Base-by-base conservation (phyloP, 371 early-diverging fungal genomes). In the Apophysomyces sp. region DNA sequence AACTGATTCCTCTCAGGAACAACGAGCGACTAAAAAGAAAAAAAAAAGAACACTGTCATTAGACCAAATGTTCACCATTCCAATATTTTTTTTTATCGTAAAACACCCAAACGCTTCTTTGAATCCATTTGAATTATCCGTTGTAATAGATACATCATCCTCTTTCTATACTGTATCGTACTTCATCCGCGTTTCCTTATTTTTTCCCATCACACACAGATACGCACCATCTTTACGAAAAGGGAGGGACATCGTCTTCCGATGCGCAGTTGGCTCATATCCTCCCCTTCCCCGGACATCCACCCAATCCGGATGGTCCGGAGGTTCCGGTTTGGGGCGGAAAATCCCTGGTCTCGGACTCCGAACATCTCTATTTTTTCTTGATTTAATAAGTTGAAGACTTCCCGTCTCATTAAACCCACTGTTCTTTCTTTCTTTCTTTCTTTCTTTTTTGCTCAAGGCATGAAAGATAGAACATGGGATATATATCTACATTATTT, bases 1-100 rank as follows among this genome's bases (percentile, higher is more conserved):
- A 98, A 95, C 78, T 91, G 87, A 76, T 87, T 86, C 88, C 89
- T 88, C 76, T 91, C 92, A 61, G 92, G 89, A 71, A 93, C 93
- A 66, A 92, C 91, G 83, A 94, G 88, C 73, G 94, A 94, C 94
- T 90, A 66, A 15, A 39, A 66, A 52, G 39, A 60, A 63, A 3
- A 55, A 37, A 57, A 30, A 28, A 61, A 29, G 44, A 40, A 58
- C 15, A 16, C 27, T 6, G 18, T 16, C 37, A 40, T 57, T 57
- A 57, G 57, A n/a, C n/a, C n/a, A n/a, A n/a, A 21, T 21, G 49
- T 18, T 16, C 9, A 18, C 21, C 21, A 2, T 44, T 24, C 21
- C 21, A 6, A 21, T 21, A 4, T 18, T 1, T 44, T 21, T 44
- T 21, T 26, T 44, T 26, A n/a, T n/a, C n/a, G n/a, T n/a, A n/a